Evolutionary conservation across 257 asterid genomes (phyloP).

Genomic region (Haberlea rhodopensis): DNA sequence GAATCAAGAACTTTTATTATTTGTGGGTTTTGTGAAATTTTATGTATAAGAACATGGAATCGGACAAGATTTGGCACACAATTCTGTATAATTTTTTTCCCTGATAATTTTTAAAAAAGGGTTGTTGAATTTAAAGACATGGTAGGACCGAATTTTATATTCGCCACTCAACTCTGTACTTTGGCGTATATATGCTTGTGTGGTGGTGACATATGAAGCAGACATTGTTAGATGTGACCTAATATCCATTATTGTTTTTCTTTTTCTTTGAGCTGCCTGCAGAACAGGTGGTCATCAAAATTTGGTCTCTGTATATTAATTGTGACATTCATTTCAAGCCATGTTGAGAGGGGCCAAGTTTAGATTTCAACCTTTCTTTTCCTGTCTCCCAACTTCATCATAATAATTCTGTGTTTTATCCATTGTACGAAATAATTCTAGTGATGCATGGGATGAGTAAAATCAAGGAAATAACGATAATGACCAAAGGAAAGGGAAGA

Average conservation of each 20-base stretch:
- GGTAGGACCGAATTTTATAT: slow-evolving; percentile 27
- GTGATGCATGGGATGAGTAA: neutral
- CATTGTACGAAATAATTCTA: neutral
- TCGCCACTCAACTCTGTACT: slow-evolving; percentile 6
- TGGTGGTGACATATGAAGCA: slow-evolving; percentile 16
- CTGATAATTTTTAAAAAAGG: slow-evolving; percentile 2
- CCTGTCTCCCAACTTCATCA: neutral
- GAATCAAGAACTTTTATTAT: neutral
- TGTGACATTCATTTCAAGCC: neutral
- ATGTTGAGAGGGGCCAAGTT: neutral
- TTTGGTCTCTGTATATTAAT: neutral
- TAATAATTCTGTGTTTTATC: neutral
- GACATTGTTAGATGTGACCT: slow-evolving; percentile 19
- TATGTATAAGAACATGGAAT: neutral
- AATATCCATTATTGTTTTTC: neutral
- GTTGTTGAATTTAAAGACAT: slow-evolving; percentile 23
- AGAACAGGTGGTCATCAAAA: neutral
- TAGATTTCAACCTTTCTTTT: neutral
- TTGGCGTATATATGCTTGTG: neutral
- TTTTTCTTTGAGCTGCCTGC: neutral
- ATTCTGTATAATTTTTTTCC: slow-evolving; percentile 22
- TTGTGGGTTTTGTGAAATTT: neutral
- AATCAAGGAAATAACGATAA: neutral
- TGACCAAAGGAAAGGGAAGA: too few species aligned
- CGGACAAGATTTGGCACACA: slow-evolving; percentile 21